These are phyloP conservation scores for Plasmodium vinckei DNA, from an alignment of 169 alveolate species.

Conservation along the genomic window DNA sequence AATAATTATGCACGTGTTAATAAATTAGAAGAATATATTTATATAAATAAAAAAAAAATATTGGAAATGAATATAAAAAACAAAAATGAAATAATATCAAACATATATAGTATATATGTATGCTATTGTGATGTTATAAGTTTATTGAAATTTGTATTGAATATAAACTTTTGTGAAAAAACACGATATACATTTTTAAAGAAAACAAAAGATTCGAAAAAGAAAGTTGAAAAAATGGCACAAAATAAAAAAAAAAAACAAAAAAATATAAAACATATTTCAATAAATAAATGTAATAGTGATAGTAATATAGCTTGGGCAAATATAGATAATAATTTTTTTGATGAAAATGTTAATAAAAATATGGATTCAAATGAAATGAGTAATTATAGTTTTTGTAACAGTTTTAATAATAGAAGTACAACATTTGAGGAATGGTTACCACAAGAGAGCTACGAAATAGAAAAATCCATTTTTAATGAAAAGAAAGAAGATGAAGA, in stretches of 20 bases:
- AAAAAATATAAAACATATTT: neutral
- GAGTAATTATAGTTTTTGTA: neutral
- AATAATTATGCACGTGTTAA: slow-evolving; percentile 1
- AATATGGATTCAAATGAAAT: neutral
- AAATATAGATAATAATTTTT: slow-evolving; percentile 3
- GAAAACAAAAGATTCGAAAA: neutral
- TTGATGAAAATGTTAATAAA: neutral
- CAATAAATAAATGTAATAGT: neutral
- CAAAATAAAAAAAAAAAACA: neutral
- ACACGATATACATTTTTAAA: slow-evolving; percentile 44
- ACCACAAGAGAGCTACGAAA: neutral
- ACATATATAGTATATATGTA: slow-evolving; percentile 8
- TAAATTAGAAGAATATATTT: slow-evolving; percentile 14
- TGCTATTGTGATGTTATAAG: slow-evolving; percentile 14
- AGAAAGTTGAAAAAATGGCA: neutral
- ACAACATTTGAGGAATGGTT: neutral
- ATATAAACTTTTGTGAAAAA: slow-evolving; percentile 36
- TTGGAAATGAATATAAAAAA: slow-evolving; percentile 20
- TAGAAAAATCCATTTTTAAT: neutral
- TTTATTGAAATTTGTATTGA: slow-evolving; percentile 24
- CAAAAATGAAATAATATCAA: slow-evolving; percentile 32
- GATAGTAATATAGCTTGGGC: neutral
- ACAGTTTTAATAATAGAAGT: neutral
- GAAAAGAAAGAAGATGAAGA: neutral
- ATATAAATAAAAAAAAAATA: slow-evolving; percentile 22